These are phyloP conservation scores for Groenewaldozyma tartarivorans DNA, from an alignment of 805 yeast species.

Conservation along the genomic window DNA sequence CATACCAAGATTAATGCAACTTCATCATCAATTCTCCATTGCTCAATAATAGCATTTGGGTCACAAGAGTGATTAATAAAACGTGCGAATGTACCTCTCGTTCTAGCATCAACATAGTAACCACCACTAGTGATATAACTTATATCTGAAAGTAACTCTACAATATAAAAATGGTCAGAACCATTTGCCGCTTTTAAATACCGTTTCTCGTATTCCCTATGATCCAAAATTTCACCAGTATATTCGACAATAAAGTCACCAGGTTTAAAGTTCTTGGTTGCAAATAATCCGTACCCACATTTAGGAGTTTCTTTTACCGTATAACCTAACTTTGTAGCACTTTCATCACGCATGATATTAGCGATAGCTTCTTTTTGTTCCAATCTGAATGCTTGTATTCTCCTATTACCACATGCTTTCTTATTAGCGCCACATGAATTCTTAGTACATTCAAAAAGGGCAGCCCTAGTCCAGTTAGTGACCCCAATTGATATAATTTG, in stretches of 20 bases:
- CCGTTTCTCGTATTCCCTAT: conserved; percentile 31
- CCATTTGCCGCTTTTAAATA: conserved; percentile 22
- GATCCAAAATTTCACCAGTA: conserved; percentile 40
- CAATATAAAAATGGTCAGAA: neutral
- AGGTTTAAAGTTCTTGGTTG: conserved; percentile 30
- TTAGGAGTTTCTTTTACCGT: neutral
- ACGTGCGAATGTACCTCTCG: conserved; percentile 39
- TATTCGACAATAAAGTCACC: conserved; percentile 38
- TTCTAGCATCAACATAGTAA: conserved; percentile 36
- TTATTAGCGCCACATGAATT: neutral
- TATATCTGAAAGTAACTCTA: conserved; percentile 27
- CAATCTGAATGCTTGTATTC: neutral
- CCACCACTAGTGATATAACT: conserved; percentile 36
- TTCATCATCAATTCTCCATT: conserved; percentile 35
- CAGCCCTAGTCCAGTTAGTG: neutral
- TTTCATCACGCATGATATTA: neutral
- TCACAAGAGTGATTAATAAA: conserved; percentile 42
- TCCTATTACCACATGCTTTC: neutral
- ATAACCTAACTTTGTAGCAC: neutral
- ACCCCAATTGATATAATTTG: too few species aligned
- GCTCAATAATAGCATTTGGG: conserved; percentile 41
- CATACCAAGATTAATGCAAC: neutral
- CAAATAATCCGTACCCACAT: conserved; percentile 35
- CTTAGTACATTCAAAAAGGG: neutral
- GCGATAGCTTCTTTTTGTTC: neutral